These are phyloP conservation scores for Heterobasidion irregulare DNA, from an alignment of 1,284 basidiomycete genomes.

Conservation along the genomic window DNA sequence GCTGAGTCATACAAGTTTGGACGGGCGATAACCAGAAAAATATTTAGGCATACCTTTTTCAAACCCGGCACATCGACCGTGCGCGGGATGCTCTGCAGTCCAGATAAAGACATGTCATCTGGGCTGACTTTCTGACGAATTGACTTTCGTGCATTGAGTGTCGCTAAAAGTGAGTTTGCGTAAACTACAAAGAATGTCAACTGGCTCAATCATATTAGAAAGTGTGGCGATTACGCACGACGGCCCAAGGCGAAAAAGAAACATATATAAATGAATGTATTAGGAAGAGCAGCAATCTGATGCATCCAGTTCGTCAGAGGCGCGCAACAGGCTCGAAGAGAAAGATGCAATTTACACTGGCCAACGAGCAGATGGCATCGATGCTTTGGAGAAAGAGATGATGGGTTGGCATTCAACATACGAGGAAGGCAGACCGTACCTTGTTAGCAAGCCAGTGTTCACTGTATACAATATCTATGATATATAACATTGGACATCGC, in stretches of 20 bases:
- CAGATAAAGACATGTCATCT: conserved; percentile 37
- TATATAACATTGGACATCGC: background rate
- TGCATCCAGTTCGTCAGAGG: too few species aligned
- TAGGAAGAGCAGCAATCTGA: conserved; percentile 37
- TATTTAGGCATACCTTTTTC: background rate
- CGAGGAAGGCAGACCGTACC: conserved; percentile 7
- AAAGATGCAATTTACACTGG: conserved; percentile 21
- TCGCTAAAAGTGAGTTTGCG: conserved; percentile 46
- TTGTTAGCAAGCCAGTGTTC: conserved; percentile 46
- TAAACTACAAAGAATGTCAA: conserved; percentile 30
- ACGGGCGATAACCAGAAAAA: background rate
- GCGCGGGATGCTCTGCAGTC: conserved; percentile 27
- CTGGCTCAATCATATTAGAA: background rate
- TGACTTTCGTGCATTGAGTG: conserved; percentile 43
- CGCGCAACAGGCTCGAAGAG: background rate
- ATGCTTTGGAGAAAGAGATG: conserved; percentile 19
- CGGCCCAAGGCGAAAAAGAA: conserved; percentile 52
- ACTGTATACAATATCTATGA: conserved; percentile 44
- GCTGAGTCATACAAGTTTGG: background rate
- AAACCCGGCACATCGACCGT: background rate
- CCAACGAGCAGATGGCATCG: conserved; percentile 46
- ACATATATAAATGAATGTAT: conserved; percentile 45
- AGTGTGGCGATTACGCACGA: conserved; percentile 21
- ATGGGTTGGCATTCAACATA: background rate
- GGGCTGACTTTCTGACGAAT: conserved; percentile 33